Evolutionary conservation across 805 yeast species (phyloP), one percentile per base, ranked within the genome.

Genomic region (Barnettozyma pratensis): DNA sequence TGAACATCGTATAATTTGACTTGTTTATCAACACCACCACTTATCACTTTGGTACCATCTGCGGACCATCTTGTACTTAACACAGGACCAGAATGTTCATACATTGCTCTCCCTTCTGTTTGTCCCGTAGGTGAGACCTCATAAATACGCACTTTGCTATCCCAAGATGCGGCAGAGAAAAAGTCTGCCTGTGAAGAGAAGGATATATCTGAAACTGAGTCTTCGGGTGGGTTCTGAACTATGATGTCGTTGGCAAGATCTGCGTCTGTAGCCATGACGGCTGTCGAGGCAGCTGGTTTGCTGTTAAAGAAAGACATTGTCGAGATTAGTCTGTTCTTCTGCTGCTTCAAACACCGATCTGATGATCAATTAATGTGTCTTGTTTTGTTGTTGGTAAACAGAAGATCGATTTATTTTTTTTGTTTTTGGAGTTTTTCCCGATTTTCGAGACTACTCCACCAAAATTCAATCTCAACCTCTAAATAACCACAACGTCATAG

Each of bases 21-120:
- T 44, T 83, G 87, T 62, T 90, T 90, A 68, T 94, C 99, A 49
- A 87, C 84, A 42, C 97, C 97, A 51, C 96, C 96, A 52, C 90
- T 81, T 39, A 86, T 80, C 14, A 94, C 87, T 61, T 90, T 85
- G 7, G 92, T 74, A 27, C 99, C 98, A 60, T 94, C 98, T 14
- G 67, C 58, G 31, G 90, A 78, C 92, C 96, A 92, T 58, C 89
- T 77, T 2, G 91, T 81, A 10, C 85, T 69, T 45, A 94, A 70
- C 4, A 87, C 96, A 0, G 98, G 97, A 0, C 79, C 97, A 36
- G 84, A 87, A 64, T 92, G 97, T 62, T 87, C 96, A 66, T 77
- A 91, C 60, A 91, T 65, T 0, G 97, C 97, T 44, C 96, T 71
- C 7, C 96, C 97, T 59, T 87, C 94, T 30, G 88, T 81, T 48